A percentile compares a stretch with the other conserved stretches of the same genome.
Conservation (phyloP, 2,329 filamentous ascomycete genomes). For the Ramularia collo-cygni region DNA sequence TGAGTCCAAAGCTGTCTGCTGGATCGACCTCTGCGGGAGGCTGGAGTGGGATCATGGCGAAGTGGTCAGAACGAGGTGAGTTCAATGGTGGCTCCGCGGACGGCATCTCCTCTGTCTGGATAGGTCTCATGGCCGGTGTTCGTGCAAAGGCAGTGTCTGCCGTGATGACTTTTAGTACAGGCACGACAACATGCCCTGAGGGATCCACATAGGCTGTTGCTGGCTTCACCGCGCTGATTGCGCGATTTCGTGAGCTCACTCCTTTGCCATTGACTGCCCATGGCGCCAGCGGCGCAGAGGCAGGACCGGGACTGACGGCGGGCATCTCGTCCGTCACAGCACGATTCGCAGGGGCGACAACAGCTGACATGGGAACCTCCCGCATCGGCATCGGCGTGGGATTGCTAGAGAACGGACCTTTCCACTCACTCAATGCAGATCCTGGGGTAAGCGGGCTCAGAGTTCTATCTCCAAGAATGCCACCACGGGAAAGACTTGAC, state of each 20-base stretch:
- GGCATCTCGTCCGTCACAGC: slow-evolving; percentile 21
- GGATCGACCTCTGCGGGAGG: slow-evolving; percentile 28
- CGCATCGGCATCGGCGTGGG: slow-evolving; percentile 7
- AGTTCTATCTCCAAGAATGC: slow-evolving; percentile 29
- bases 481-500: slow-evolving; percentile 38
- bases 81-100: neutral
- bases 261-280: slow-evolving; percentile 49
- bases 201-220: slow-evolving; percentile 43
- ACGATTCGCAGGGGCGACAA: slow-evolving; percentile 7
- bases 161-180: slow-evolving; percentile 24
- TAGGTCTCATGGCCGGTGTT: neutral
- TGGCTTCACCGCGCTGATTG: slow-evolving; percentile 37
- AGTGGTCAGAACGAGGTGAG: slow-evolving; percentile 36
- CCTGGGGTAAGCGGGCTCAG: slow-evolving; percentile 29
- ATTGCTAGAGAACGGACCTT: slow-evolving; percentile 23
- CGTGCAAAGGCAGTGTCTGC: slow-evolving; percentile 4
- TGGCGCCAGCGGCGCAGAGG: slow-evolving; percentile 59
- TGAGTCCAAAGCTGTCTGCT: slow-evolving; percentile 32
- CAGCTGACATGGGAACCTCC: slow-evolving; percentile 16
- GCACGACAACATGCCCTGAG: slow-evolving; percentile 27
- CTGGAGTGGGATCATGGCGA: slow-evolving; percentile 30
- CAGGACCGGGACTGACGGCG: slow-evolving; percentile 50
- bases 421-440: slow-evolving; percentile 29
- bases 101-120: neutral
- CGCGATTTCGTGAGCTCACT: slow-evolving; percentile 17